Conservation (phyloP, 352 stramenopile species). For the Thraustochytrium sp. region DNA sequence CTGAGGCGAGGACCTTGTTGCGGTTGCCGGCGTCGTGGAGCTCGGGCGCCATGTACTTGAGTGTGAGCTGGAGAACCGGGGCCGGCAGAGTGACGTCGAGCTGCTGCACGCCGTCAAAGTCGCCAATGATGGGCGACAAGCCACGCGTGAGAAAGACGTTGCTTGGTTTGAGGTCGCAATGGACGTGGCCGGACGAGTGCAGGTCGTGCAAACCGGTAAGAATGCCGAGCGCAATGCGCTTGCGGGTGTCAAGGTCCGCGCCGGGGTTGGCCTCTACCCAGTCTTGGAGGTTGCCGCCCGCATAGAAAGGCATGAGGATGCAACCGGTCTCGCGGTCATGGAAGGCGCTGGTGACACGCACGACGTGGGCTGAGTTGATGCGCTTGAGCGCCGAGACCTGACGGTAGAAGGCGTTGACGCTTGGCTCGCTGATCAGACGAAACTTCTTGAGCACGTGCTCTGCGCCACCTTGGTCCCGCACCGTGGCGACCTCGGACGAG, state of each 20-base stretch:
- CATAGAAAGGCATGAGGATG: slow-evolving; percentile 24
- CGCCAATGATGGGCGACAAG: background rate
- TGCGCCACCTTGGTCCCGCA: background rate
- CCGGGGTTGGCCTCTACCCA: background rate
- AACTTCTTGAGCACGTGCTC: slow-evolving; percentile 7
- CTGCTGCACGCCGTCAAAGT: slow-evolving; percentile 27
- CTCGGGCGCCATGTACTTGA: background rate
- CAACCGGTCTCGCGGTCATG: background rate
- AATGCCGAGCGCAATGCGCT: background rate
- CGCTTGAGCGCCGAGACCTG: background rate
- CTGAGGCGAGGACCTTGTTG: background rate
- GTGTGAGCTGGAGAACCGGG: background rate
- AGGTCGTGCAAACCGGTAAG: slow-evolving; percentile 1
- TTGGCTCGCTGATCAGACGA: background rate
- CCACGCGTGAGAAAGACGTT: slow-evolving; percentile 14
- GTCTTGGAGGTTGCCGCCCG: background rate
- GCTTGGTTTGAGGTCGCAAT: slow-evolving; percentile 20
- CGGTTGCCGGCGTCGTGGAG: background rate
- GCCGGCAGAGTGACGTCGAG: background rate
- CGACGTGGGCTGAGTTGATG: background rate
- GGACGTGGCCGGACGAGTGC: background rate
- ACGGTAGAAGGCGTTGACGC: background rate
- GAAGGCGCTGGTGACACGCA: background rate
- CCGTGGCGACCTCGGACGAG: background rate
- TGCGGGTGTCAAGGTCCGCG: background rate